Conservation (phyloP, 306 rosid species). For the Amphicarpaea edgeworthii region DNA sequence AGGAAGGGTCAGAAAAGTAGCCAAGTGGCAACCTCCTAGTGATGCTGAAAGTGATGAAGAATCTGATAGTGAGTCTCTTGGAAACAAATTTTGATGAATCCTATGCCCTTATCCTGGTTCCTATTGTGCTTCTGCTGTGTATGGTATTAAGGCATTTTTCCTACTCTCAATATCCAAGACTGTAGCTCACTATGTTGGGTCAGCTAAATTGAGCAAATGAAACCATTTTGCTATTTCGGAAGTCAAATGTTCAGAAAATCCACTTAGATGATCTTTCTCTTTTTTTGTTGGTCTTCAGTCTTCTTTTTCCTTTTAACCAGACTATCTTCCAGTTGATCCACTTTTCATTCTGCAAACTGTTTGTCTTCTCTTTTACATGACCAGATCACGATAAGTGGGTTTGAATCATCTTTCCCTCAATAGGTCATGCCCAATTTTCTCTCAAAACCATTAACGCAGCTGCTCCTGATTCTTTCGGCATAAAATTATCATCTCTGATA, state of each 20-base stretch:
- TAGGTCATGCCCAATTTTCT: not conserved
- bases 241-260: conserved; percentile 13
- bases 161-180: conserved; percentile 13
- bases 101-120: conserved; percentile 39
- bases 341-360: not conserved
- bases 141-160: conserved; percentile 15
- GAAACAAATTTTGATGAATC: conserved; percentile 42
- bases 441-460: not conserved
- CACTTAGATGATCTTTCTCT: not conserved
- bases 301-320: not conserved
- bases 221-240: conserved; percentile 5
- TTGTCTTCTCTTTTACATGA: conserved; percentile 1
- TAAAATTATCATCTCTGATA: not conserved
- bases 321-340: conserved; percentile 11
- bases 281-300: not conserved
- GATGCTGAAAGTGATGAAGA: conserved; percentile 90
- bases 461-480: not conserved
- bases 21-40: conserved; percentile 86
- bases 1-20: conserved; percentile 92
- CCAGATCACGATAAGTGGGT: not conserved
- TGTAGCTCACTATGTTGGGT: not conserved
- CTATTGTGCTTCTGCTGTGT: conserved; percentile 24
- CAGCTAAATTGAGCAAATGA: conserved; percentile 18
- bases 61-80: conserved; percentile 76
- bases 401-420: not conserved